phyloP scores from a whole-genome alignment of 345 rosid species.

The Moringa oleifera region DNA sequence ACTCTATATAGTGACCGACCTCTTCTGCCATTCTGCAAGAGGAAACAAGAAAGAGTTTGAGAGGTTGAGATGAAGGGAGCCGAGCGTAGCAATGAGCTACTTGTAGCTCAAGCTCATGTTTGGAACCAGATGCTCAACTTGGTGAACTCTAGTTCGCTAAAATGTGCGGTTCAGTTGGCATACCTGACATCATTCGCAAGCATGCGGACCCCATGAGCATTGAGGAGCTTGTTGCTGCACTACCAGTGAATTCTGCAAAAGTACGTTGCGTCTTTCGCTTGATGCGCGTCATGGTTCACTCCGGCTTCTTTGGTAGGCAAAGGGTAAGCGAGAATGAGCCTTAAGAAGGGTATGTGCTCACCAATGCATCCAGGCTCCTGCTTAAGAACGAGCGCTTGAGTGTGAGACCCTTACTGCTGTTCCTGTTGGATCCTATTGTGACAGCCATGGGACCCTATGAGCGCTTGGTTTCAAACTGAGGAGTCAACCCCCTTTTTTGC shows the following conservation, averaged over 20 bases:
- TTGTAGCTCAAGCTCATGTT: conserved; percentile 33
- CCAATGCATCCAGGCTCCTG: conserved; percentile 25
- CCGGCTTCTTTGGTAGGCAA: conserved; percentile 33
- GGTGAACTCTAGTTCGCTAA: conserved; percentile 41
- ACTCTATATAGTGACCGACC: too few species aligned
- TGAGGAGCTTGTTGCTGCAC: conserved; percentile 21
- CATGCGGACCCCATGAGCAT: conserved; percentile 40
- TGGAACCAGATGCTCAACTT: too few species aligned
- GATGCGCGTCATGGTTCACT: conserved; percentile 37
- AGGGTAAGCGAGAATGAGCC: not conserved
- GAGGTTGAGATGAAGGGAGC: too few species aligned
- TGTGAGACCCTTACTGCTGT: conserved; percentile 20
- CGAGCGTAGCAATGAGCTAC: not conserved
- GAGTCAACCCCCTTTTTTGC: conserved; percentile 24
- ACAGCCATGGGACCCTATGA: conserved; percentile 23
- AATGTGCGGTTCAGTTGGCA: conserved; percentile 42
- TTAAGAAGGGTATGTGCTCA: conserved; percentile 22
- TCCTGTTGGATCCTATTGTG: conserved; percentile 22
- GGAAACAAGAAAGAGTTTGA: too few species aligned
- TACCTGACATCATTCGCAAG: conserved; percentile 38
- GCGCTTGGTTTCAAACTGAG: conserved; percentile 29
- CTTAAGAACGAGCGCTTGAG: conserved; percentile 28
- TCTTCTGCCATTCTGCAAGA: too few species aligned
- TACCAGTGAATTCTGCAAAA: too few species aligned
- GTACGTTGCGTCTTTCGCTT: conserved; percentile 21